A percentile compares a stretch with the other conserved stretches of the same genome.
These are phyloP conservation scores for Starmerella geochares DNA, from an alignment of 805 yeast genomes.

Conservation along the genomic window DNA sequence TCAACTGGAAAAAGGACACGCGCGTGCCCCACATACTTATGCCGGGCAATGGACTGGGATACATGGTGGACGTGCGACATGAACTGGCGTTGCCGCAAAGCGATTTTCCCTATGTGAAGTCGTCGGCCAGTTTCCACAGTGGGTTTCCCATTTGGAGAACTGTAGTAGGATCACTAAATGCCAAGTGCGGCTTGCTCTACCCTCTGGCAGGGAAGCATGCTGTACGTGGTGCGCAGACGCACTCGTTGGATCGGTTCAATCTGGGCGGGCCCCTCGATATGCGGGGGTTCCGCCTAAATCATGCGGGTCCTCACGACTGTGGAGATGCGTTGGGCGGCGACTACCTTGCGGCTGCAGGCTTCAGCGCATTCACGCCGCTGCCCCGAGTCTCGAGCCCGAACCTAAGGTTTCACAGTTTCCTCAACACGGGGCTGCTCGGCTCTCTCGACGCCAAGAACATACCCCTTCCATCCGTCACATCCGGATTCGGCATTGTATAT, in stretches of 20 bases:
- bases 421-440: conserved; percentile 54
- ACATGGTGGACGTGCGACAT: conserved; percentile 33
- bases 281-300: conserved; percentile 56
- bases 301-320: conserved; percentile 52
- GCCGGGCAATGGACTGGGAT: conserved; percentile 41
- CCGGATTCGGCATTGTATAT: conserved; percentile 53
- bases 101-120: conserved; percentile 31
- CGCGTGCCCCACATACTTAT: conserved; percentile 33
- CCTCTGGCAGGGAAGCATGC: conserved; percentile 19
- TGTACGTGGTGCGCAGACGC: conserved; percentile 32
- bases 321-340: conserved; percentile 61
- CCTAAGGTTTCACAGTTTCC: conserved; percentile 52
- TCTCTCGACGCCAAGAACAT: conserved; percentile 20
- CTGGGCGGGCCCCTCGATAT: conserved; percentile 71
- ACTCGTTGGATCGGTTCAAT: conserved; percentile 69
- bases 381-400: conserved; percentile 45
- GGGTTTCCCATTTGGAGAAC: conserved; percentile 26
- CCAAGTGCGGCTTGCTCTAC: conserved; percentile 21
- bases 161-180: conserved; percentile 18
- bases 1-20: conserved; percentile 38
- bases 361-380: conserved; percentile 48
- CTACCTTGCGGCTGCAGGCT: conserved; percentile 45
- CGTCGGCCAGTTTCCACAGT: conserved; percentile 32
- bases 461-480: conserved; percentile 40
- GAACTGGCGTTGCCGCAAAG: conserved; percentile 38